Evolutionary conservation across 2,329 filamentous ascomycete genomes (phyloP).

Genomic region (Plectosphaerella plurivora): DNA sequence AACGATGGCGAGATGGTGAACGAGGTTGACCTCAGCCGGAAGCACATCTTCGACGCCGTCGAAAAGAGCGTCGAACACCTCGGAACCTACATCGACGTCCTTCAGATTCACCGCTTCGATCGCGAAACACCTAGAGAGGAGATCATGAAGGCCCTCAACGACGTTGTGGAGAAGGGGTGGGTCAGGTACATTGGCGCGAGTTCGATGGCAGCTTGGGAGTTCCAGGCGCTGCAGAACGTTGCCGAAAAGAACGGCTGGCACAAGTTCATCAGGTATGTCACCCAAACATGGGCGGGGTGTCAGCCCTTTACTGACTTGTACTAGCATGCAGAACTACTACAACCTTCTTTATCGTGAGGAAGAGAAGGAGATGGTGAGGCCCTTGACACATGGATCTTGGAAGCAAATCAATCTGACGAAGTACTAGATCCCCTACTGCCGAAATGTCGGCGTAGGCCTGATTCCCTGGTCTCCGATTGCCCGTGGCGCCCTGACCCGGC

Average conservation of each 20-base stretch:
- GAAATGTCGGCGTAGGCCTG: conserved; percentile 31
- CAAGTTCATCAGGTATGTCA: too few relatives aligned
- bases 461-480: conserved; percentile 10
- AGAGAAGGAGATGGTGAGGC: conserved; percentile 42
- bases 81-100: conserved; percentile 46
- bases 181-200: conserved; percentile 27
- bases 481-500: conserved; percentile 3
- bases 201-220: conserved; percentile 9
- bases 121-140: conserved; percentile 46
- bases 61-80: conserved; percentile 35
- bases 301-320: too few relatives aligned
- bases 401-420: too few relatives aligned
- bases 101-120: conserved; percentile 60
- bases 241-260: conserved; percentile 51
- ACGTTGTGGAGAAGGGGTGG: conserved; percentile 52
- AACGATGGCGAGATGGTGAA: conserved; percentile 28
- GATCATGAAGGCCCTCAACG: conserved; percentile 58
- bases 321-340: conserved; percentile 53
- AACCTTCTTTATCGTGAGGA: conserved; percentile 55
- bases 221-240: conserved; percentile 37
- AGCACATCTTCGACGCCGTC: conserved; percentile 29
- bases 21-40: conserved; percentile 16
- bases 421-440: conserved; percentile 35
- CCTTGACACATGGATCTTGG: too few relatives aligned
- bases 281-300: too few relatives aligned